phyloP scores from a whole-genome alignment of 2,329 filamentous ascomycete species.

The Fusarium clavum region DNA sequence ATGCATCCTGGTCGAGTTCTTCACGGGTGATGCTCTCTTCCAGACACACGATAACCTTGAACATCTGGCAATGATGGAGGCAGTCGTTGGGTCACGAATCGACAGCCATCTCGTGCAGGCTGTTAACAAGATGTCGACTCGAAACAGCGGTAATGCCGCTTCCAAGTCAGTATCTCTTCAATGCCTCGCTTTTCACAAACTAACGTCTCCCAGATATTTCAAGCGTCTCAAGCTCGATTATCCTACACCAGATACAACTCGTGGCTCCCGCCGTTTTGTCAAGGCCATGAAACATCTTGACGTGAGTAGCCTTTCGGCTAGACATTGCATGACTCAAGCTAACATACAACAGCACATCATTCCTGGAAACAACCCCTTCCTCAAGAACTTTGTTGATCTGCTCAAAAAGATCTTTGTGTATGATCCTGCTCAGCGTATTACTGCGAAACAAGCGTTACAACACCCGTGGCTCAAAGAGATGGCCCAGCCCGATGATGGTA shows the following conservation, averaged over 20 bases:
- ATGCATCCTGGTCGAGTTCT: conserved; percentile 78
- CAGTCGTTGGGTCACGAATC: conserved; percentile 70
- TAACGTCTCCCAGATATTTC: conserved; percentile 67
- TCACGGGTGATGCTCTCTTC: conserved; percentile 76
- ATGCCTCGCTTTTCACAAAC: not conserved
- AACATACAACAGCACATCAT: conserved; percentile 68
- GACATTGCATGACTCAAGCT: not conserved
- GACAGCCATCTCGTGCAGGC: conserved; percentile 67
- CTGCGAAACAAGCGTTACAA: conserved; percentile 72
- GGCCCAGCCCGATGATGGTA: conserved; percentile 73
- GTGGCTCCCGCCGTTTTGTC: conserved; percentile 74
- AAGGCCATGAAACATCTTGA: conserved; percentile 77
- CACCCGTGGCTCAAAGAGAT: conserved; percentile 77
- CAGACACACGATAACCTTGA: conserved; percentile 80
- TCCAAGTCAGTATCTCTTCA: conserved; percentile 64
- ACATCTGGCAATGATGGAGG: conserved; percentile 81
- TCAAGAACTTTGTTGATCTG: conserved; percentile 72
- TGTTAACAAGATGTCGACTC: conserved; percentile 63
- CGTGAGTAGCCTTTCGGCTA: conserved; percentile 55
- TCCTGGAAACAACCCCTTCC: conserved; percentile 68
- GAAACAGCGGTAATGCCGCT: conserved; percentile 70
- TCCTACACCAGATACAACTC: conserved; percentile 70
- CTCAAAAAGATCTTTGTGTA: conserved; percentile 76
- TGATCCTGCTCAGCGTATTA: conserved; percentile 73
- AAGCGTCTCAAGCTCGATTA: conserved; percentile 75